Percentiles rank a stretch among this genome's conserved stretches.
Conservation (phyloP, 306 rosid species). For the Sechiopsis laciniata region DNA sequence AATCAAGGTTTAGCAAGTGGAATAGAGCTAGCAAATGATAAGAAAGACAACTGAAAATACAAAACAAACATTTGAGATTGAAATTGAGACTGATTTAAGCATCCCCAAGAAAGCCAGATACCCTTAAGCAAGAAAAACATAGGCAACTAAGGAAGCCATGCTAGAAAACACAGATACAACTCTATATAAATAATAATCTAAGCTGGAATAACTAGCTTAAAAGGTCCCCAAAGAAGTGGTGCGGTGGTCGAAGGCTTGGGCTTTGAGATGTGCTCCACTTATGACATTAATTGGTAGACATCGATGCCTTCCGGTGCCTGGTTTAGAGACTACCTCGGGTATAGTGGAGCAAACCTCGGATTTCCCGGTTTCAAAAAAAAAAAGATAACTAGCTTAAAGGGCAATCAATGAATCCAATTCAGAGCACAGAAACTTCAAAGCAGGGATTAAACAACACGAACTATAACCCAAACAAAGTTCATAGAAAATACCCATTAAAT, state of each 20-base stretch:
- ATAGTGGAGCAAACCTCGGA: too few species aligned
- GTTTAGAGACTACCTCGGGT: too few species aligned
- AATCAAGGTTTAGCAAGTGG: conserved; percentile 14
- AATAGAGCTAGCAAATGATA: conserved; percentile 12
- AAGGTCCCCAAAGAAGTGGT: too few species aligned
- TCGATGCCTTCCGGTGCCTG: too few species aligned
- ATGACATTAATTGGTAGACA: too few species aligned
- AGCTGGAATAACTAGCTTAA: neutral
- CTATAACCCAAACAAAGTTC: neutral
- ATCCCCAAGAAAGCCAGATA: neutral
- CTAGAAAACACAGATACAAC: conserved; percentile 1
- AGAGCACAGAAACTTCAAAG: neutral
- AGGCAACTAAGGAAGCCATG: neutral
- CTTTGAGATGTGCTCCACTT: too few species aligned
- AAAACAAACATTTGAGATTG: neutral
- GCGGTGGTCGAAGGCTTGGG: too few species aligned
- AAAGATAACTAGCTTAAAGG: too few species aligned
- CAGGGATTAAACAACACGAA: neutral
- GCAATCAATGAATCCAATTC: neutral
- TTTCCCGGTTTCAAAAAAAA: too few species aligned
- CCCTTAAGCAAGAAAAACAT: neutral
- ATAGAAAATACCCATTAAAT: conserved; percentile 2
- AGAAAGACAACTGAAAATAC: neutral
- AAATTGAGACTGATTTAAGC: neutral
- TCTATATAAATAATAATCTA: neutral